These are phyloP conservation scores for Plasmodiophora brassicae DNA, from an alignment of 208 protist genomes.

Conservation along the genomic window DNA sequence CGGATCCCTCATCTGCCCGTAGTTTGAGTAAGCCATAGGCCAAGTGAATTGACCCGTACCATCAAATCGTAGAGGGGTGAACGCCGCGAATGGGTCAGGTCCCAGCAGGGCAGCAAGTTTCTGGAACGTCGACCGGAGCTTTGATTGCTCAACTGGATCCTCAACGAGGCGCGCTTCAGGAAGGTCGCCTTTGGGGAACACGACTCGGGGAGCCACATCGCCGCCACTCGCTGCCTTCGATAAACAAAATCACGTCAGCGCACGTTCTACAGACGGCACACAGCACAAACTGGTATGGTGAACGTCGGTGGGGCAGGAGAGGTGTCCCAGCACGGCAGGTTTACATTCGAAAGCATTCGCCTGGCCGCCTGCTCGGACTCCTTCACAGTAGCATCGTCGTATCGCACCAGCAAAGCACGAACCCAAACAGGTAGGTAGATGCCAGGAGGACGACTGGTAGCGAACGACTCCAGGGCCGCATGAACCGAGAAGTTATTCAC, in stretches of 20 bases:
- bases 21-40: background rate
- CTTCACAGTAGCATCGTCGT: background rate
- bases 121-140: background rate
- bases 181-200: background rate
- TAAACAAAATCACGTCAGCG: background rate
- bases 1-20: background rate
- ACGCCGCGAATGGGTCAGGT: background rate
- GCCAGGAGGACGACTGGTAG: background rate
- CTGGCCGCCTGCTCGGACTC: background rate
- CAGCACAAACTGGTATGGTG: background rate
- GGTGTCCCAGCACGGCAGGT: background rate
- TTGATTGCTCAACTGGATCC: background rate
- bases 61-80: background rate
- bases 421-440: background rate
- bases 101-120: background rate
- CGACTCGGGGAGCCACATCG: background rate
- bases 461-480: background rate
- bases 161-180: background rate
- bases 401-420: background rate
- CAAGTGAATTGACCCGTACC: background rate
- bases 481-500: conserved; percentile 7
- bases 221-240: background rate
- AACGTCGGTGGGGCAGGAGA: background rate
- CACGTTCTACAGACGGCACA: background rate
- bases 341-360: background rate